A percentile compares a stretch with the other conserved stretches of the same genome.
Evolutionary conservation across 2,329 filamentous ascomycete genomes (phyloP).

Genomic region (Geosmithia putterillii): DNA sequence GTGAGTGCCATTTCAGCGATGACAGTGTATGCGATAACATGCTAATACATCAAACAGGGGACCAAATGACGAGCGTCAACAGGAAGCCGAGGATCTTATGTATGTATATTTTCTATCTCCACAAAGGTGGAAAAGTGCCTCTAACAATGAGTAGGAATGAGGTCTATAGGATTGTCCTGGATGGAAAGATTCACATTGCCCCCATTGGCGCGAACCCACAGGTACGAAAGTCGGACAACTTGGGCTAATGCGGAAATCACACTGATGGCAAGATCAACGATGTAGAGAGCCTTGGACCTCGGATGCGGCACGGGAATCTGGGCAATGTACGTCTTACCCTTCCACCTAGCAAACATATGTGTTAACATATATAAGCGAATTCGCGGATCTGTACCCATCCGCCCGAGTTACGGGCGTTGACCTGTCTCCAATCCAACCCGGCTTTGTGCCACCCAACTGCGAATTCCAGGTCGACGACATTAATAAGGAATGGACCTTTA

Average conservation of each 20-base stretch:
- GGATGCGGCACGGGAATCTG: conserved; percentile 24
- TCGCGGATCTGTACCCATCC: conserved; percentile 8
- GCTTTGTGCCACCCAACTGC: conserved; percentile 28
- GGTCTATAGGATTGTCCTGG: conserved; percentile 13
- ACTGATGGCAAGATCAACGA: not conserved
- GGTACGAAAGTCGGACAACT: conserved; percentile 6
- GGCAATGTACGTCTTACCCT: conserved; percentile 13
- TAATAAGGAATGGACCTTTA: conserved; percentile 19
- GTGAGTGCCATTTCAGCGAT: not conserved
- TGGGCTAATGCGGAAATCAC: not conserved
- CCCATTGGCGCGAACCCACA: conserved; percentile 14
- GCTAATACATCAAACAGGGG: conserved; percentile 5
- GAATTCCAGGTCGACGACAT: conserved; percentile 28
- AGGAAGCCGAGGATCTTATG: conserved; percentile 15
- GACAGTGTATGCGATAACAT: not conserved
- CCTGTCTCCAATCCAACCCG: conserved; percentile 19
- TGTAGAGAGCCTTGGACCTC: conserved; percentile 19
- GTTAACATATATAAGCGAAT: not conserved
- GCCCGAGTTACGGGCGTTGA: conserved; percentile 17
- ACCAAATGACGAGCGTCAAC: conserved; percentile 14
- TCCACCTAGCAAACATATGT: not conserved
- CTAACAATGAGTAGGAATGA: conserved; percentile 1
- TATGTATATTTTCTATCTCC: not conserved
- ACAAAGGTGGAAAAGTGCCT: conserved; percentile 8
- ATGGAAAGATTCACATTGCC: conserved; percentile 17